Percentiles rank a stretch among this genome's conserved stretches.
These are phyloP conservation scores for Wickerhamiella azyma DNA, from an alignment of 805 yeast genomes.

Conservation along the genomic window DNA sequence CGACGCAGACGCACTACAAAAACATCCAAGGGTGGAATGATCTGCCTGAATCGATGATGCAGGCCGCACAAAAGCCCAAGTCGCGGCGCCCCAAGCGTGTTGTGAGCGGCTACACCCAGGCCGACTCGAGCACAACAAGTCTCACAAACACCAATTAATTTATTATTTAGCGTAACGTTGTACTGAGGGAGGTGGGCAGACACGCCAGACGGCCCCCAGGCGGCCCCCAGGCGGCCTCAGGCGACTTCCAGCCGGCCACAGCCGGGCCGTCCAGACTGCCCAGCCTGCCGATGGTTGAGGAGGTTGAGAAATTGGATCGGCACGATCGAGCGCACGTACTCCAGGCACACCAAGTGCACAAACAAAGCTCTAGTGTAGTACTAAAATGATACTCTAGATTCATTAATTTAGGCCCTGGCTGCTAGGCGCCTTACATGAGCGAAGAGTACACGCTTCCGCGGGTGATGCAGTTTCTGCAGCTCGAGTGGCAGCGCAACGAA, in stretches of 20 bases:
- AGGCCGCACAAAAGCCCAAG: not conserved
- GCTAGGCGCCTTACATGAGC: slow-evolving; percentile 9
- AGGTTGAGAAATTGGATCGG: no score
- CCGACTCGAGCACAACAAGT: not conserved
- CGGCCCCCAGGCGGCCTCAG: no score
- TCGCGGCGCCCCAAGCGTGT: slow-evolving; percentile 1
- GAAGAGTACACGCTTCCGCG: slow-evolving; percentile 32
- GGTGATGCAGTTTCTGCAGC: slow-evolving; percentile 48
- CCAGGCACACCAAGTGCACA: no score
- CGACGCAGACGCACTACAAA: slow-evolving; percentile 19
- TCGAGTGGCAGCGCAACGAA: slow-evolving; percentile 49
- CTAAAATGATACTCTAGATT: no score
- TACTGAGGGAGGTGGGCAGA: no score
- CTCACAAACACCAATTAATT: not conserved
- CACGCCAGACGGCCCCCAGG: no score
- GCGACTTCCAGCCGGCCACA: no score
- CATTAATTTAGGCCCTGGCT: no score
- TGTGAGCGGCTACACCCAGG: not conserved
- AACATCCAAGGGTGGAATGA: slow-evolving; percentile 23
- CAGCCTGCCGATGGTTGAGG: no score
- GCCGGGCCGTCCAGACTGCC: no score
- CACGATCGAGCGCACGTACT: no score
- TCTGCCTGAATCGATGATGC: slow-evolving; percentile 7
- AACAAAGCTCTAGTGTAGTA: no score
- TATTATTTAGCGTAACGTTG: not conserved